These are phyloP conservation scores for Juglanconis sp. DNA, from an alignment of 2,329 filamentous ascomycete genomes.

Conservation along the genomic window DNA sequence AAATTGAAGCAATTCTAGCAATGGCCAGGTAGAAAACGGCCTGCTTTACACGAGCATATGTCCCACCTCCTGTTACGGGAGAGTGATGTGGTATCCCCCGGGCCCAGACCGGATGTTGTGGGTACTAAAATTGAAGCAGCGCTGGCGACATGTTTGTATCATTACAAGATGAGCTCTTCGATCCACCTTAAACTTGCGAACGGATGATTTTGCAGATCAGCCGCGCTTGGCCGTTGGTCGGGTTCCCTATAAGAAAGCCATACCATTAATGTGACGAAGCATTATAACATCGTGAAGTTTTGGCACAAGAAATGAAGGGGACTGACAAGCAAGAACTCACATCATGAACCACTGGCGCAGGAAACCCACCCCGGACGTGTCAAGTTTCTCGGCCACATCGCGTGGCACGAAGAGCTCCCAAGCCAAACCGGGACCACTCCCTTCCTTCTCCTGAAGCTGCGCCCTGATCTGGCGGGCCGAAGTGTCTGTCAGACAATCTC, in stretches of 20 bases:
- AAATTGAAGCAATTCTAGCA: no score
- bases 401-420: neutral
- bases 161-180: no score
- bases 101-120: no score
- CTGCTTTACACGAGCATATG: no score
- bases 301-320: neutral
- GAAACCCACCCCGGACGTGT: neutral
- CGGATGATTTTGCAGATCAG: neutral
- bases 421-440: neutral
- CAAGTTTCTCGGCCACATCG: neutral
- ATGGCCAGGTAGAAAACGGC: no score
- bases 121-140: no score
- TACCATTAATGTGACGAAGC: neutral
- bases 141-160: no score
- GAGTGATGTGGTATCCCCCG: no score
- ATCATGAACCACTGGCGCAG: neutral
- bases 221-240: neutral
- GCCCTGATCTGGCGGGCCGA: neutral
- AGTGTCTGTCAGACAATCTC: neutral
- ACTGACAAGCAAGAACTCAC: neutral
- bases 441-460: neutral
- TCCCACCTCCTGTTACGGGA: no score
- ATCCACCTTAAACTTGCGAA: no score
- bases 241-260: neutral
- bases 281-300: neutral